Evolutionary conservation across 257 asterid species (phyloP).

Genomic region (Leptodermis oblonga): DNA sequence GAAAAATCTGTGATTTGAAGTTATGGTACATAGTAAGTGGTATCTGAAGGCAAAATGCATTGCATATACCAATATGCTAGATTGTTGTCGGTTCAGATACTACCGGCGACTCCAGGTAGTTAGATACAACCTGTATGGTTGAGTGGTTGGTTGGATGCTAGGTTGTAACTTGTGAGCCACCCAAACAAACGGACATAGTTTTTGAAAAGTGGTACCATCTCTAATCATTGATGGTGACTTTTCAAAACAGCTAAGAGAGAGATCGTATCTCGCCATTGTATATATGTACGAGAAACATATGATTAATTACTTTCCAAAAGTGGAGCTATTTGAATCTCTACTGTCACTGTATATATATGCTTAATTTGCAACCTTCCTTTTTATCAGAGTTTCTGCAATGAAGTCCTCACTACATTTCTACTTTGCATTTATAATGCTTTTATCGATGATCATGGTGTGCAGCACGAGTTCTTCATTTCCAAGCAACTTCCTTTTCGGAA

Average conservation of each 20-base stretch:
- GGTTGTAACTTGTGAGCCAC: too few species aligned
- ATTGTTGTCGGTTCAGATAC: too few species aligned
- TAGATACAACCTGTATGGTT: too few species aligned
- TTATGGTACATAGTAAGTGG: too few species aligned
- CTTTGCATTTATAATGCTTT: conserved; percentile 5
- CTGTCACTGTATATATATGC: not conserved
- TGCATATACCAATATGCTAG: too few species aligned
- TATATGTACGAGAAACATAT: not conserved
- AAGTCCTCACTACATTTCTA: conserved; percentile 1
- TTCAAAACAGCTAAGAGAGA: not conserved
- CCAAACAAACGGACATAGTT: too few species aligned
- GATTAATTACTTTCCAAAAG: not conserved
- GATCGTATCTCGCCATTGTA: too few species aligned
- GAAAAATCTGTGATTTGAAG: too few species aligned
- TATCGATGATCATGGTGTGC: conserved; percentile 13
- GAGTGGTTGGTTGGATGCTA: too few species aligned
- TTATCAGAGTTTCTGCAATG: not conserved
- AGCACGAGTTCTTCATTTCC: conserved; percentile 27
- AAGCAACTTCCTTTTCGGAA: conserved; percentile 43
- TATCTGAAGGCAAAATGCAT: too few species aligned
- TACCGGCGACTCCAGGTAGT: too few species aligned
- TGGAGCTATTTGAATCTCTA: not conserved
- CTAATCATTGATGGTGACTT: not conserved
- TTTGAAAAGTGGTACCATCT: too few species aligned
- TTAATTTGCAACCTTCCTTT: not conserved